Evolutionary conservation across 768 basidiomycete genomes (phyloP), one percentile per base, ranked within the genome.

Genomic region (Hygrophoropsis aurantiaca): DNA sequence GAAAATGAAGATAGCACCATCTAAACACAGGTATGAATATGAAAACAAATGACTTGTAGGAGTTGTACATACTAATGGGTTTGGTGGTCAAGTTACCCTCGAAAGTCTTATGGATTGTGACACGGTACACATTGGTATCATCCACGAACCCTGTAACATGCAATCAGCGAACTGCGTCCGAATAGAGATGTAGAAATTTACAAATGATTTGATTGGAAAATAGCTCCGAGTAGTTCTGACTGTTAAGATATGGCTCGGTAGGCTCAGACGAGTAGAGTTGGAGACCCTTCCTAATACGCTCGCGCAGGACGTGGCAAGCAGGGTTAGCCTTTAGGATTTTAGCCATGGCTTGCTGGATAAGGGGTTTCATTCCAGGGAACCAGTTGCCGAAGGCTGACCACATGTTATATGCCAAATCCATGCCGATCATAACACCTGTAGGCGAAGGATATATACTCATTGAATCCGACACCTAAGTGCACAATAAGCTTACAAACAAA

Each of bases 261-360:
- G 97, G 95, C 67, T 99, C 97, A 21, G 97, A 98, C 9, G 95
- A 98, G 70, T 99, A 99, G 16, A 99, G 74, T 65, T 98, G 97
- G 18, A 99, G 79, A 66, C 94, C 95, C 71, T 99, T 99, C 58
- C 97, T 84, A 58, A 99, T 97, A 71, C 97, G 97, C 72, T 99
- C 97, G 45, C 97, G 90, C 47, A 99, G 74, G 34, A 99, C 97
- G 63, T 98, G 97, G 44, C 88, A 85, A 11, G 97, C 97, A 20
- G 97, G 97, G 60, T 99, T 98, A 43, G 97, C 97, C 70, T 99
- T 99, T 93, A 98, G 95, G 66, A 99, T 89, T 79, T 98, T 99
- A 11, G 90, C 93, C 94, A 99, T 97, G 5, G 95, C 97, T 69
- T 97, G 94, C 66, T 97, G 95, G 49, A 99, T 86, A 51, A 99